Conservation (phyloP, 495 filamentous ascomycete species). For the Venustampulla echinocandica region DNA sequence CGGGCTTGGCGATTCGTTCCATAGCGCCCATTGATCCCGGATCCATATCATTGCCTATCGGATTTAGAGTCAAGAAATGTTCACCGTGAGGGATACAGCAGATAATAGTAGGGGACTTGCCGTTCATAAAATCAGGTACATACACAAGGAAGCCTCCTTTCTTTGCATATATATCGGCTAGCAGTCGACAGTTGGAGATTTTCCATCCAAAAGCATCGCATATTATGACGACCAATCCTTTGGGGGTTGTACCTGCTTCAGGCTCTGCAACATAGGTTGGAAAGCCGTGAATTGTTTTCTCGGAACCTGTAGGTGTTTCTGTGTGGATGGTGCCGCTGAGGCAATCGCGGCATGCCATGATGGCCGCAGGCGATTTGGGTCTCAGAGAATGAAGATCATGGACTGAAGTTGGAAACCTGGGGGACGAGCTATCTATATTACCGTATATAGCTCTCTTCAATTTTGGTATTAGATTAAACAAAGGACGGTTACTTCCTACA, state of each 20-base stretch:
- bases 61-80: background rate
- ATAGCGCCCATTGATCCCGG: background rate
- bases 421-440: too few relatives aligned
- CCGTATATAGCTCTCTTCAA: too few relatives aligned
- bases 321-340: background rate
- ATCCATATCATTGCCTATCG: background rate
- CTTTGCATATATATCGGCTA: constrained; percentile 46
- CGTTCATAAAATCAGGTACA: constrained; percentile 52
- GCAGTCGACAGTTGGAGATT: constrained; percentile 42
- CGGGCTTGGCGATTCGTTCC: background rate
- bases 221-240: constrained; percentile 45
- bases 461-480: too few relatives aligned
- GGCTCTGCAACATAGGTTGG: constrained; percentile 40
- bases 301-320: constrained; percentile 14
- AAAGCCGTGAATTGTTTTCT: constrained; percentile 35
- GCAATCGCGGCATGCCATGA: background rate
- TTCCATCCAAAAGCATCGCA: constrained; percentile 51
- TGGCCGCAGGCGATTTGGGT: too few relatives aligned
- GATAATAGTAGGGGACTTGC: constrained; percentile 24
- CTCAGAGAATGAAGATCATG: too few relatives aligned
- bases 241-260: constrained; percentile 11
- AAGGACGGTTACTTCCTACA: too few relatives aligned
- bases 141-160: constrained; percentile 41
- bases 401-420: too few relatives aligned
- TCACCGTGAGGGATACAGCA: background rate